phyloP scores from a whole-genome alignment of 148 eudicot genomes.

The Oxyria digyna region DNA sequence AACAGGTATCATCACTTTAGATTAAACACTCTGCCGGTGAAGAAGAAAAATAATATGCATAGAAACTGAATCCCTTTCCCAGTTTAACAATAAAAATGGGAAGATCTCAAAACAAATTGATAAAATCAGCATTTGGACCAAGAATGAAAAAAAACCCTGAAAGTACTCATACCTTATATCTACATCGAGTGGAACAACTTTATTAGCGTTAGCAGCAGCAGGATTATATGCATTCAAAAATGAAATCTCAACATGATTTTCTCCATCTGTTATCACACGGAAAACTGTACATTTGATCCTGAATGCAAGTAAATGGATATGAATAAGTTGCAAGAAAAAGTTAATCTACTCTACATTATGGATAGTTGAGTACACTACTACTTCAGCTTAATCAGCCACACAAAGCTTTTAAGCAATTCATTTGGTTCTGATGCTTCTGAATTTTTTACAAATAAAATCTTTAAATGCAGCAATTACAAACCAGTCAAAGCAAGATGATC shows the following conservation, averaged over 20 bases:
- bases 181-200: constrained; percentile 40
- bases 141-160: background rate
- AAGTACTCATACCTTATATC: constrained; percentile 54
- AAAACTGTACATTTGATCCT: constrained; percentile 28
- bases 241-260: constrained; percentile 61
- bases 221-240: constrained; percentile 38
- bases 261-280: constrained; percentile 29
- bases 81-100: background rate
- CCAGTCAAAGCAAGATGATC: background rate
- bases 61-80: background rate
- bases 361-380: too few species aligned
- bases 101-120: background rate
- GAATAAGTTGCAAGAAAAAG: too few species aligned
- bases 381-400: too few species aligned
- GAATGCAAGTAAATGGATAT: background rate
- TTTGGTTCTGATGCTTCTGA: background rate
- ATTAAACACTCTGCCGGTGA: background rate
- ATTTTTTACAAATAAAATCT: background rate
- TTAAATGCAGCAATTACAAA: too few species aligned
- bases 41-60: background rate
- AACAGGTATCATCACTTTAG: background rate
- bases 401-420: background rate
- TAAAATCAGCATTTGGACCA: too few species aligned
- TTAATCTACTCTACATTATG: background rate
- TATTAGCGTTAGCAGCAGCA: background rate